A percentile compares a stretch with the other conserved stretches of the same genome.
Conservation (phyloP, 345 rosid species). For the Camelina hispida region DNA sequence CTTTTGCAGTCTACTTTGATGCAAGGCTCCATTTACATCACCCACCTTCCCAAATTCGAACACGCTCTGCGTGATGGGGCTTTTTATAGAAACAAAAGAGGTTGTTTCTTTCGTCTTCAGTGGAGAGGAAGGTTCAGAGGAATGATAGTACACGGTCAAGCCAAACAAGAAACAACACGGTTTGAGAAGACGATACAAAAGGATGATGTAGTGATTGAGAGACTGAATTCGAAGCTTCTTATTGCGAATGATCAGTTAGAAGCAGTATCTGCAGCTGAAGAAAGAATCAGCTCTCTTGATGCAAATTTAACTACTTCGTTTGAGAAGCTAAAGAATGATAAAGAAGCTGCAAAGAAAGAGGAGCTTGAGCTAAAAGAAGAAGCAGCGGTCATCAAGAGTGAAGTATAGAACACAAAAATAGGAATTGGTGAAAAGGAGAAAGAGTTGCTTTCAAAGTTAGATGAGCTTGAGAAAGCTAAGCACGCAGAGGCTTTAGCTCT, state of each 20-base stretch:
- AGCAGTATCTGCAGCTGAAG: slow-evolving; percentile 57
- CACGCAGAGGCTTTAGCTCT: slow-evolving; percentile 65
- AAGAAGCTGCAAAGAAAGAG: slow-evolving; percentile 64
- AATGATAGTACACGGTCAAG: slow-evolving; percentile 50
- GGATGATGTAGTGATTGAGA: slow-evolving; percentile 54
- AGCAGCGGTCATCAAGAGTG: slow-evolving; percentile 51
- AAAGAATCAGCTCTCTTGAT: slow-evolving; percentile 56
- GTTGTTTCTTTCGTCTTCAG: too few species aligned
- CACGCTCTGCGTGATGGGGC: too few species aligned
- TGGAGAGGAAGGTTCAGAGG: slow-evolving; percentile 50
- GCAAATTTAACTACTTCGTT: slow-evolving; percentile 59
- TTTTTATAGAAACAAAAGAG: too few species aligned
- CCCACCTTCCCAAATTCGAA: too few species aligned
- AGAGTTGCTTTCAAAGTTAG: slow-evolving; percentile 56
- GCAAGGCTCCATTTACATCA: too few species aligned
- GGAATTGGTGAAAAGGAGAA: slow-evolving; percentile 61
- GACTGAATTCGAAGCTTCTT: slow-evolving; percentile 73
- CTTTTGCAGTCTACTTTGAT: too few species aligned
- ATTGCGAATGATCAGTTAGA: slow-evolving; percentile 68
- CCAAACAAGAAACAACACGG: slow-evolving; percentile 54
- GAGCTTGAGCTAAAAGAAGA: slow-evolving; percentile 55
- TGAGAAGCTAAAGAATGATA: slow-evolving; percentile 64
- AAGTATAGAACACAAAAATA: slow-evolving; percentile 54
- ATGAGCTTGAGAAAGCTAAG: slow-evolving; percentile 67
- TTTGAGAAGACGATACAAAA: slow-evolving; percentile 55